A percentile compares a stretch with the other conserved stretches of the same genome.
phyloP scores from a whole-genome alignment of 2,329 filamentous ascomycete genomes.

The Allantophomopsis cytisporea region DNA sequence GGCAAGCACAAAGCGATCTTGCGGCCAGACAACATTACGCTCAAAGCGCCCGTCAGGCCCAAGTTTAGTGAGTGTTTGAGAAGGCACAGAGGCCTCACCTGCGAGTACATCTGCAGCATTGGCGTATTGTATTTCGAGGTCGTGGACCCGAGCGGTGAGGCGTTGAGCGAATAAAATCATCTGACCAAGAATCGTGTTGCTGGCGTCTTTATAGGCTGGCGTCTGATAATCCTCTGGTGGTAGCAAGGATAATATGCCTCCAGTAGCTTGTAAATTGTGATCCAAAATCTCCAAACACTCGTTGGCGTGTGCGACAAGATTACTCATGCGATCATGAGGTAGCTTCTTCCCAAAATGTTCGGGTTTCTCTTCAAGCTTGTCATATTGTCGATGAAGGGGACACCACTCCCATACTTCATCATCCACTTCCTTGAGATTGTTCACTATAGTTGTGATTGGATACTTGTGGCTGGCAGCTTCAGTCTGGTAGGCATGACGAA shows the following conservation, averaged over 20 bases:
- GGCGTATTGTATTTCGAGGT: constrained; percentile 38
- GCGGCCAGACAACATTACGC: constrained; percentile 37
- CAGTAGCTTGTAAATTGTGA: constrained; percentile 40
- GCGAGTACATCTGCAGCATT: constrained; percentile 34
- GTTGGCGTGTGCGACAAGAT: constrained; percentile 42
- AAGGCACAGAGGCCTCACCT: constrained; percentile 33
- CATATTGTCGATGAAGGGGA: constrained; percentile 7
- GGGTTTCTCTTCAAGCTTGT: neutral
- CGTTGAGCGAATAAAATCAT: constrained; percentile 39
- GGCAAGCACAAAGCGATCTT: constrained; percentile 40
- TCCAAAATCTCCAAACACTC: constrained; percentile 44
- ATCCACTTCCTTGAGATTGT: constrained; percentile 4
- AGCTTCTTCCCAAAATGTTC: constrained; percentile 2
- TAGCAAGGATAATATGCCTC: constrained; percentile 40
- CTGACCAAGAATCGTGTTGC: constrained; percentile 40
- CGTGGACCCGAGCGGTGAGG: constrained; percentile 38
- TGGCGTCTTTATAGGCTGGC: constrained; percentile 26
- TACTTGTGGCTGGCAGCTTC: constrained; percentile 14
- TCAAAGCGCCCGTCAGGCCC: constrained; percentile 33
- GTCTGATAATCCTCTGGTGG: constrained; percentile 25
- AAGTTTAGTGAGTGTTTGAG: constrained; percentile 34
- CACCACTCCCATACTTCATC: constrained; percentile 9
- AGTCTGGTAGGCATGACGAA: constrained; percentile 32
- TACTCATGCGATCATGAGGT: constrained; percentile 14
- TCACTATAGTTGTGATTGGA: constrained; percentile 13